Base-by-base conservation (phyloP, 2,329 filamentous ascomycete species). In the Cercospora brassicicola region DNA sequence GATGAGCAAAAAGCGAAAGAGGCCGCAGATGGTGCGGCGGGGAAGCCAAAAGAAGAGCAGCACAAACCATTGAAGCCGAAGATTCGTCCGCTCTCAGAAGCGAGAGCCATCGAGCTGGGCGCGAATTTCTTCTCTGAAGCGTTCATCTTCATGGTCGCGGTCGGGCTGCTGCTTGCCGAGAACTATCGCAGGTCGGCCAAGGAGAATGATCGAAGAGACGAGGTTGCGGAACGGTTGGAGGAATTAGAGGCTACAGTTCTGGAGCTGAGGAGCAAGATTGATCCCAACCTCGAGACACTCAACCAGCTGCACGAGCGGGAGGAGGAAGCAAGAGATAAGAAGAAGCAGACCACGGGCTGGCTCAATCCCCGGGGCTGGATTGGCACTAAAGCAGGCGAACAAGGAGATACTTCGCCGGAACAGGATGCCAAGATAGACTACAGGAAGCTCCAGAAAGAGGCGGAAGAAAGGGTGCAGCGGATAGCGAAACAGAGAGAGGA, bases 51-150 rank as follows among this genome's bases (percentile, higher is more conserved):
- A 83, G 85, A 68, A 78, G 81, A 67, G 79, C 80, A 31, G 55
- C 55, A 57, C 5, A 70, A 81, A 59, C 23, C 53, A 68, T 75
- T 48, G 72, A 81, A 75, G 76, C 77, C 77, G 48, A 81, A 81
- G 66, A 90, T 91, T 65, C 81, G 88, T 55, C 89, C 89, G 7
- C 80, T 91, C 10, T 87, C 87, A 2, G 89, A 91, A 76, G 84
- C 86, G 11, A 89, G 90, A 73, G 89, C 89, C 0, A 90, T 91
- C 64, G 89, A 91, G 75, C 85, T 86, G 42, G 89, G 89, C 3
- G 89, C 89, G 3, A 90, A 89, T 70, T 91, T 91, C 74, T 89
- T 89, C 59, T 87, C 87, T 33, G 89, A 91, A 74, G 80, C 86
- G 0, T 91, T 91, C 75, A 82, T 91, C 45, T 90, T 91, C 72